Base-by-base conservation (phyloP, 768 basidiomycete genomes). In the Lactifluus pinguis region DNA sequence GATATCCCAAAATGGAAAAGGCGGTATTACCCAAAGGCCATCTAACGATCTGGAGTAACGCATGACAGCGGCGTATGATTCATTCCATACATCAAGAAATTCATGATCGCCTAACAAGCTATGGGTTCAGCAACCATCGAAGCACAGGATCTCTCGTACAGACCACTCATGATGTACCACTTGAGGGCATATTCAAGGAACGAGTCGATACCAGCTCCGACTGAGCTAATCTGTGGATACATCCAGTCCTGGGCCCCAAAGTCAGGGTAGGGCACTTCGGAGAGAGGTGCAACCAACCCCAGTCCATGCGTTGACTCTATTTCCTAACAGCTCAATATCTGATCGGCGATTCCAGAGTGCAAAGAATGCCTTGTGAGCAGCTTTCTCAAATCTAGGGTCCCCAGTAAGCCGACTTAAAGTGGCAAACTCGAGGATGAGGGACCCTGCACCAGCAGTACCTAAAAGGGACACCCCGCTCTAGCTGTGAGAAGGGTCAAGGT, bases 111-210 rank as follows among this genome's bases (percentile, higher is more conserved):
- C 74, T 75, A 57, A 14, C 29, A 25, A 54, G 50, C 9, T 19
- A 62, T 41, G 21, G 50, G 50, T 57, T 8, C 17, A 42, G 21
- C 36, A 15, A 6, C 32, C 14, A 11, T 14, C 25, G 42, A 13
- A 29, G 11, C 9, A 3, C 45, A n/a, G 45, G 3, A 34, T 4
- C 15, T 38, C 50, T 17, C 44, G 70, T 70, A 71, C 76, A 39
- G 65, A 87, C 87, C 87, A 67, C 89, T 92, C 69, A 93, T 68
- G 44, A 95, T 85, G 69, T 94, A 93, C 84, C 92, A 92, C 69
- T 95, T 95, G 48, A 94, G 72, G 11, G 92, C 89, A 72, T 95
- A 95, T 70, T 99, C 97, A 69, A 89, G 94, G 71, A 95, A 97
- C 3, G 90, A 93, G 71, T 98, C 97, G 47, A 97, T 85, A 0